Evolutionary conservation across 345 rosid species (phyloP), one percentile per base, ranked within the genome.

Genomic region (Rhodomyrtus tomentosa): DNA sequence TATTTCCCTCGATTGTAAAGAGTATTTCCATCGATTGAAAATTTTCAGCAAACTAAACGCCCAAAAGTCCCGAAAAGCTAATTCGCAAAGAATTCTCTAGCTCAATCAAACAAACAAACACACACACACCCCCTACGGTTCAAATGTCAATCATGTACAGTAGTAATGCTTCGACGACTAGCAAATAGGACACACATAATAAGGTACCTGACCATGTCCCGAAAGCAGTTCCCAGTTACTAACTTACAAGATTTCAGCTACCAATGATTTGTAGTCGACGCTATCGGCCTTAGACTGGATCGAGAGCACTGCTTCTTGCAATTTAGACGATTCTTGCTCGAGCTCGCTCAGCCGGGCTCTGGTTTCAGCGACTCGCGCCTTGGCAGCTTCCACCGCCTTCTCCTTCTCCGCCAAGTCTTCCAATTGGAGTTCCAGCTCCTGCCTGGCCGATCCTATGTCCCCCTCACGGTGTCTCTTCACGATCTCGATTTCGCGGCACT

Each of bases 351-450:
- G 48, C 38, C 42, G 84, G n/a, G 85, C 89, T 48, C 84, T 68
- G 25, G 89, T 88, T 85, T 92, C 92, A 15, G 81, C 84, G 1
- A 92, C 87, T 38, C 56, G 55, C 16, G 86, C 85, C 86, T 50
- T 89, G 10, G 90, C 92, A 62, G 85, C 88, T 0, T 82, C 92
- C 68, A 86, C 86, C 25, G 88, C 94, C 86, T 90, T 83, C 86
- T 95, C 96, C 90, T 91, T 92, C 51, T 81, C 56, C 45, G 89
- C 90, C 72, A 94, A 84, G 74, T 87, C 95, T 62, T 87, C 86
- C 89, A 86, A 84, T 83, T 84, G 87, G 68, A 82, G 85, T 50
- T 93, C 90, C 20, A 95, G 87, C 85, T 93, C 94, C 42, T 87
- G 88, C 90, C 86, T 92, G 20, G 83, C 85, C 1, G 91, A 88